Base-by-base conservation (phyloP, 116 monocot species). In the Trichopus zeylanicus region DNA sequence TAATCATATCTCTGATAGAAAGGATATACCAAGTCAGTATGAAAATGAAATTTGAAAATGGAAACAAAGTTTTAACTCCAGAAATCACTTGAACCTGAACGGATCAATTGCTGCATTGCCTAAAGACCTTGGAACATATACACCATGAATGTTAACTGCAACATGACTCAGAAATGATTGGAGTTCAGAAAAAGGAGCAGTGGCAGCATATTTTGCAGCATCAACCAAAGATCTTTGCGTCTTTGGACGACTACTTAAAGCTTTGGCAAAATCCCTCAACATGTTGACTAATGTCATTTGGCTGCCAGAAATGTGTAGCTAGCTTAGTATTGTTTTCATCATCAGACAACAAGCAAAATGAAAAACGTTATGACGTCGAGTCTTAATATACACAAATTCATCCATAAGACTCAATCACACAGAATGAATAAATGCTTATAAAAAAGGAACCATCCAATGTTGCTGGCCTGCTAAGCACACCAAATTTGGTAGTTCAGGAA, bases 131-230 rank as follows among this genome's bases (percentile, higher is more conserved):
- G 76, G 51, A 18, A 93, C 81, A 65, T 74, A 88, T 11, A 84
- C 74, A 64, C 78, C 84, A 60, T 82, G 74, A 55, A 93, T 65
- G 32, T 72, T 58, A 54, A 75, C 64, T 39, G 88, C 71, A 67
- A 88, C 60, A 64, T 69, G 42, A 26, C 47, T 55, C 54, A 93
- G 28, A 38, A 77, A 55, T 30, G 57, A 49, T 18, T 76, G 55
- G 11, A 92, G 75, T 31, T 78, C 78, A 29, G 56, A 13, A 35
- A 20, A 46, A 53, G 72, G 62, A 23, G 73, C 67, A 49, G 63
- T 59, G 12, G 66, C 76, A 69, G 70, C 70, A 65, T 18, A 39
- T 68, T 69, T 71, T 57, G 81, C 79, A 52, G 55, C 68, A 48
- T 72, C 65, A 46, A 65, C 61, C 12, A 56, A n/a, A n/a, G n/a